phyloP scores from a whole-genome alignment of 2,329 filamentous ascomycete species.

The Colletotrichum theobromicola region DNA sequence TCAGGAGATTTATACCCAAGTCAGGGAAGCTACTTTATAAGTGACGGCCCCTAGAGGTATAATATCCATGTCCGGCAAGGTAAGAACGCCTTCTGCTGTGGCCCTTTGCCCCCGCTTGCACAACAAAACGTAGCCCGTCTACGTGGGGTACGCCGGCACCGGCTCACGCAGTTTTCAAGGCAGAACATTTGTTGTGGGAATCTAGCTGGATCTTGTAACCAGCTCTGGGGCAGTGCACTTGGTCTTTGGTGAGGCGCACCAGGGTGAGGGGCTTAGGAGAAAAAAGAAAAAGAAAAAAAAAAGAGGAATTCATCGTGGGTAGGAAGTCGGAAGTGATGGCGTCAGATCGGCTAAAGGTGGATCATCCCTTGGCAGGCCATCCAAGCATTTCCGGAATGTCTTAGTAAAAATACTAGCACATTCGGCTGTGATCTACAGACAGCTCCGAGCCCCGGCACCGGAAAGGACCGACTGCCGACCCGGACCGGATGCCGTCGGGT shows the following conservation, averaged over 20 bases:
- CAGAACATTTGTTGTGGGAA: neutral
- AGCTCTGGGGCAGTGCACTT: neutral
- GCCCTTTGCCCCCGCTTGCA: neutral
- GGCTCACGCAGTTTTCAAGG: neutral
- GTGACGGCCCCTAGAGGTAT: neutral
- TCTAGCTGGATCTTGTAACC: neutral
- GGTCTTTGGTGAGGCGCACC: neutral
- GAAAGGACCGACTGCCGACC: neutral
- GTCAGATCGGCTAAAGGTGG: constrained; percentile 21
- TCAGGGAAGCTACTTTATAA: neutral
- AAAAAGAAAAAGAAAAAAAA: neutral
- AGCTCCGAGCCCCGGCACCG: neutral
- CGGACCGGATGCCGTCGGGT: neutral
- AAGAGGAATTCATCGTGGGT: neutral
- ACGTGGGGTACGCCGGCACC: neutral
- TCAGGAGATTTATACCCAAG: neutral
- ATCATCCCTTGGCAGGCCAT: constrained; percentile 8
- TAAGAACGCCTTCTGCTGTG: neutral
- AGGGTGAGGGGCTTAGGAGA: no score
- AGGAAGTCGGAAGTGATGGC: neutral
- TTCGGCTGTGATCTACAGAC: neutral
- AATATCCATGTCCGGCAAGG: neutral
- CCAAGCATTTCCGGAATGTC: neutral
- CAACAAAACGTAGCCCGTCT: neutral
- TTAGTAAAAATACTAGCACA: no score